Evolutionary conservation across 345 rosid genomes (phyloP).

Genomic region (Eucalyptus marginata): DNA sequence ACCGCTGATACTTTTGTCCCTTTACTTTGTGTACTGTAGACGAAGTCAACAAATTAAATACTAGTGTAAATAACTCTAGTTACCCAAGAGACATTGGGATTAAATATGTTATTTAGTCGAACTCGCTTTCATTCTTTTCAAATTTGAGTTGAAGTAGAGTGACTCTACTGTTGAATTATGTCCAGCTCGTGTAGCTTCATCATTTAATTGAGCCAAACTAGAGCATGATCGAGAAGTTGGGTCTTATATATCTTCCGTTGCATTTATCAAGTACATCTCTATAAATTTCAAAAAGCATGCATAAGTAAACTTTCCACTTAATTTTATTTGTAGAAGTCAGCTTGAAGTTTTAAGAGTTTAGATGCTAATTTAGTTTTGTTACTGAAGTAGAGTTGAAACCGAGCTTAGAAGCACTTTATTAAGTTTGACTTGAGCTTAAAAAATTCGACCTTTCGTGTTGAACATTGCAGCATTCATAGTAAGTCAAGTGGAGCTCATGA

Average conservation of each 20-base stretch:
- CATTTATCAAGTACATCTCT: neutral
- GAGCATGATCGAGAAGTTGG: neutral
- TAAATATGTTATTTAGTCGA: neutral
- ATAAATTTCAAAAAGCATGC: neutral
- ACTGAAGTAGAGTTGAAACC: neutral
- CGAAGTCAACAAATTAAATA: neutral
- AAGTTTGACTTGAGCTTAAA: neutral
- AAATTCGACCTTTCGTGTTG: neutral
- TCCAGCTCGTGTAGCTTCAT: neutral
- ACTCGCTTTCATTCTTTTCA: neutral
- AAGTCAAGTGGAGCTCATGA: neutral
- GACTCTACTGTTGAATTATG: neutral
- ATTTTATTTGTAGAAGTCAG: neutral
- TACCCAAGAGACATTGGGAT: neutral
- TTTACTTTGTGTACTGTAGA: neutral
- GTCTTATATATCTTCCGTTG: neutral
- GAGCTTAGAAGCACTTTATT: neutral
- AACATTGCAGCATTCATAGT: neutral
- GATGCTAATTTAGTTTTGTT: neutral
- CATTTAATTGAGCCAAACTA: neutral
- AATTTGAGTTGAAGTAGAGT: neutral
- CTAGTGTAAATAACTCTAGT: neutral
- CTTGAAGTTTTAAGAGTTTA: neutral
- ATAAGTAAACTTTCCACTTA: too few species aligned
- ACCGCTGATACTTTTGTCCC: neutral